Evolutionary conservation across 192 early-diverging fungal genomes (phyloP), one percentile per base, ranked within the genome.

Genomic region (Geranomyces variabilis): DNA sequence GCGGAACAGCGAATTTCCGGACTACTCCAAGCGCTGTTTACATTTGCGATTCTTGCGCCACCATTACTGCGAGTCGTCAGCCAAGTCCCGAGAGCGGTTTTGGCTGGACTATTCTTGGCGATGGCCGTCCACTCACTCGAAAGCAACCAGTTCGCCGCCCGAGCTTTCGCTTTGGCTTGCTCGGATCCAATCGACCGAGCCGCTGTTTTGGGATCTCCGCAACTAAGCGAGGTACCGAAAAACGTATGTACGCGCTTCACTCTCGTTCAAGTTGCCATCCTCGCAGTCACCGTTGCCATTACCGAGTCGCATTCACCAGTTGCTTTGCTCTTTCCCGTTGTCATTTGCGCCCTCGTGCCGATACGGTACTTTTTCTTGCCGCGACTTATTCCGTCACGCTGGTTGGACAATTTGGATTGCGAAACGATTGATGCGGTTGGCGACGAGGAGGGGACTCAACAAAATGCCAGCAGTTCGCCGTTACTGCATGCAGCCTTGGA

Each of bases 311-410:
- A 48, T 0, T 43, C 26, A 9, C 51, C 64, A 9, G 71, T 53
- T 8, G 71, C 64, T 5, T 31, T 74, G 41, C 15, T 22, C 15
- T 74, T 74, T 36, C 71, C 71, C 4, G 22, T 74, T 51, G 24
- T 74, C 28, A 74, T 74, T 44, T 47, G 53, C 29, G 71, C 64
- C 9, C 71, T 74, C 7, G 65, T 74, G 10, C 71, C 71, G 10
- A 19, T 74, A 8, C 28, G 71, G 22, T 41, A 45, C 26, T 74
- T 7, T 17, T 22, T 74, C 14, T 29, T 74, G 19, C 63, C 51
- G 22, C 58, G 58, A 7, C 22, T 60, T 7, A 34, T 60, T 34
- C 21, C 17, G 9, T 19, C 19, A 7, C 24, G 58, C 3, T 60
- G 58, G 58, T 26, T 60, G 17, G 31, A 17, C 9, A 28, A 29